phyloP scores from a whole-genome alignment of 2,329 filamentous ascomycete genomes.

The Aschersonia sp. region DNA sequence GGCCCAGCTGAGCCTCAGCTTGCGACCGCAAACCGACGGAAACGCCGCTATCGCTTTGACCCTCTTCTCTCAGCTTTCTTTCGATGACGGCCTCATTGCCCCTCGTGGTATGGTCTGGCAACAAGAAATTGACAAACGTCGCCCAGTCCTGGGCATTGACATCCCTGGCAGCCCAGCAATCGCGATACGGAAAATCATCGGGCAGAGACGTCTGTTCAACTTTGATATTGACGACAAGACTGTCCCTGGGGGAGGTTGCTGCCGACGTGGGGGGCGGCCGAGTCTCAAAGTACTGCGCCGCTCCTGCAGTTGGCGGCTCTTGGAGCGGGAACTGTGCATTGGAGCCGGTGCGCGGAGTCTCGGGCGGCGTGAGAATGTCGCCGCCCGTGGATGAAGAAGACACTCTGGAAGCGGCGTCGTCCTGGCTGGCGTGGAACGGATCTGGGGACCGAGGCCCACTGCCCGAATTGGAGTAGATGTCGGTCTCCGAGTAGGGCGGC shows the following conservation, averaged over 20 bases:
- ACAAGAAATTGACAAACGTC: slow-evolving; percentile 41
- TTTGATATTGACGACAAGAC: slow-evolving; percentile 18
- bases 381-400: slow-evolving; percentile 24
- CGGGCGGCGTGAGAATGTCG: slow-evolving; percentile 33
- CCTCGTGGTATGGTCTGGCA: slow-evolving; percentile 30
- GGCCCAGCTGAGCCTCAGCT: slow-evolving; percentile 27
- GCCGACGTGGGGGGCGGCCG: slow-evolving; percentile 19
- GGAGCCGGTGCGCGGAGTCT: not conserved
- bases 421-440: not conserved
- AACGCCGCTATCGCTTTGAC: slow-evolving; percentile 10
- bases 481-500: slow-evolving; percentile 43
- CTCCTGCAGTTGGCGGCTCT: slow-evolving; percentile 2
- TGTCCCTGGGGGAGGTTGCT: slow-evolving; percentile 6
- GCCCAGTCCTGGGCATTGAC: slow-evolving; percentile 40
- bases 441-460: slow-evolving; percentile 10
- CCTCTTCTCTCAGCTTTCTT: slow-evolving; percentile 31
- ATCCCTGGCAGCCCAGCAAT: slow-evolving; percentile 24
- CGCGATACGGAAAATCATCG: slow-evolving; percentile 28
- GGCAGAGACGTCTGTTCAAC: slow-evolving; percentile 21
- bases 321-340: not conserved
- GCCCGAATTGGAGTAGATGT: slow-evolving; percentile 33
- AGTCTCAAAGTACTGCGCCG: slow-evolving; percentile 28
- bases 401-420: too few species aligned
- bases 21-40: slow-evolving; percentile 11
- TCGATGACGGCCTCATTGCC: slow-evolving; percentile 32